phyloP scores from a whole-genome alignment of 2,329 filamentous ascomycete genomes.

The Tolypocladium nubicola region DNA sequence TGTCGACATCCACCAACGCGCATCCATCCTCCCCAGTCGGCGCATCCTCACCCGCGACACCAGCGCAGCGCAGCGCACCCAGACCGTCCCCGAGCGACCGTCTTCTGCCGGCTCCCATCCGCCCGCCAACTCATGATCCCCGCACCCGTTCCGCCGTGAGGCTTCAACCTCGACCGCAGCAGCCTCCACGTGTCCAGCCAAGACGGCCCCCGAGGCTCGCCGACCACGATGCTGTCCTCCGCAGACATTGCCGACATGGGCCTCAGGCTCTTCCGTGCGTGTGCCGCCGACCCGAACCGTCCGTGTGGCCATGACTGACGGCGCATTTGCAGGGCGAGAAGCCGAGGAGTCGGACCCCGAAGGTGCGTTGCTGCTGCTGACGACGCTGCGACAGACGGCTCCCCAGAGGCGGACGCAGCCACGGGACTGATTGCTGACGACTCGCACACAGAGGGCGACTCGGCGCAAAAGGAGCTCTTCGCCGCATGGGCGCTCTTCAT shows the following conservation, averaged over 20 bases:
- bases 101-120: background rate
- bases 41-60: background rate
- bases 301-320: background rate
- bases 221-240: conserved; percentile 12
- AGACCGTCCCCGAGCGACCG: background rate
- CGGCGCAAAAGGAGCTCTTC: conserved; percentile 85
- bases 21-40: background rate
- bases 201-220: background rate
- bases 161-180: background rate
- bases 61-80: background rate
- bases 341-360: conserved; percentile 22
- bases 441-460: conserved; percentile 52
- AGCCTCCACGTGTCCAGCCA: background rate
- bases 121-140: conserved; percentile 9
- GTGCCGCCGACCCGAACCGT: background rate
- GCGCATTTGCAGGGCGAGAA: conserved; percentile 1
- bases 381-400: background rate
- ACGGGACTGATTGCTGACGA: conserved; percentile 1
- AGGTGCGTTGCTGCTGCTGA: conserved; percentile 13
- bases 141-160: conserved; percentile 10
- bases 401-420: background rate
- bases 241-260: conserved; percentile 17
- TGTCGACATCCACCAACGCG: background rate
- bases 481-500: conserved; percentile 98
- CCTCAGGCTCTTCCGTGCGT: conserved; percentile 21